These are phyloP conservation scores for Phytophthora agathidicida DNA, from an alignment of 352 stramenopile species.

Conservation along the genomic window DNA sequence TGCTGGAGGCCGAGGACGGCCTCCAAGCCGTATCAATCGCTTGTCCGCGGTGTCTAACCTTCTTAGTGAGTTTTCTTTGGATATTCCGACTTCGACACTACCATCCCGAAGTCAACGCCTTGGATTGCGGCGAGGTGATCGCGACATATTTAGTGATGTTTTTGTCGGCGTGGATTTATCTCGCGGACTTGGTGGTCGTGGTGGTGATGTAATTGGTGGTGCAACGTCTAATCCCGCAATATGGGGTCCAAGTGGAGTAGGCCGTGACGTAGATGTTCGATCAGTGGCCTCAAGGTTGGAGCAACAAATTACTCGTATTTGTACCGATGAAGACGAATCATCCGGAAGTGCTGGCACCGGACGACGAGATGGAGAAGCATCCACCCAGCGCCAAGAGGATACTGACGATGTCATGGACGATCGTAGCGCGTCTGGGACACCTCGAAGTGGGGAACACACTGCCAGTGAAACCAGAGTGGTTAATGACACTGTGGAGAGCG, in stretches of 20 bases:
- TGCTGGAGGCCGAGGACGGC: slow-evolving; percentile 47
- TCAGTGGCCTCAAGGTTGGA: slow-evolving; percentile 80
- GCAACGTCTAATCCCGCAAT: slow-evolving; percentile 27
- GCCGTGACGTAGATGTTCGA: slow-evolving; percentile 61
- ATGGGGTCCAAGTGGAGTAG: slow-evolving; percentile 41
- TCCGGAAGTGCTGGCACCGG: neutral
- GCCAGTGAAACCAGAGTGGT: slow-evolving; percentile 32
- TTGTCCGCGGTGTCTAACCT: slow-evolving; percentile 78
- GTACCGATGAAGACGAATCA: slow-evolving; percentile 43
- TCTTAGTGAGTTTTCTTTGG: slow-evolving; percentile 83
- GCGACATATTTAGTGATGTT: slow-evolving; percentile 51
- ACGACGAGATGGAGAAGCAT: slow-evolving; percentile 15
- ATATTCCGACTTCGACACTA: slow-evolving; percentile 59
- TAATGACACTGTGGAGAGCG: slow-evolving; percentile 9
- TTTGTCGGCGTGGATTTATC: slow-evolving; percentile 42
- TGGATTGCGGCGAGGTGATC: slow-evolving; percentile 52
- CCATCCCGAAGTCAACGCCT: slow-evolving; percentile 41
- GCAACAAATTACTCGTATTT: slow-evolving; percentile 63
- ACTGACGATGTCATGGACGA: slow-evolving; percentile 35
- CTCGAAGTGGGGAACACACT: slow-evolving; percentile 43
- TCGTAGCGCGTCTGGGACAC: slow-evolving; percentile 15
- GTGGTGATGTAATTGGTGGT: slow-evolving; percentile 31
- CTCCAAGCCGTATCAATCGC: slow-evolving; percentile 65
- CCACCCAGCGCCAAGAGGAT: slow-evolving; percentile 10
- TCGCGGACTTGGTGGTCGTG: slow-evolving; percentile 45